Evolutionary conservation across 257 asterid genomes (phyloP).

Genomic region (Ballota nigra): DNA sequence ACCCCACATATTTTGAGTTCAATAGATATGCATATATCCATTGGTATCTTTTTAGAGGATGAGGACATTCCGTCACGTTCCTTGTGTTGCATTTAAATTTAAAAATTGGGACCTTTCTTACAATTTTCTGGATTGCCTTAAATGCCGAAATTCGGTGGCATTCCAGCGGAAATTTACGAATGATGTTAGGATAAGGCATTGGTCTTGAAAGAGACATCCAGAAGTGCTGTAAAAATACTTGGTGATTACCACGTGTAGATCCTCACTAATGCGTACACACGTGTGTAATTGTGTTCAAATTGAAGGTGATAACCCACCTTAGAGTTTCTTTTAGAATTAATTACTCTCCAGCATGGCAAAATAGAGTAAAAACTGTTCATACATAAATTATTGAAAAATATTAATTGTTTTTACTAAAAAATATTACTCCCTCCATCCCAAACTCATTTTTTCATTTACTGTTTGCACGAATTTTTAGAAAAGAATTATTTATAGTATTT

Average conservation of each 20-base stretch:
- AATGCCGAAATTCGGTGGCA: conserved; percentile 4
- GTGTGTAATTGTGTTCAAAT: background rate
- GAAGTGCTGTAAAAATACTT: background rate
- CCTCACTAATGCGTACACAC: background rate
- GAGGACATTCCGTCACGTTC: conserved; percentile 16
- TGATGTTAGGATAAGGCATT: conserved; percentile 20
- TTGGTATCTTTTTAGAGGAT: conserved; percentile 8
- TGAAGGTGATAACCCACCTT: background rate
- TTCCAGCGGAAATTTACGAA: background rate
- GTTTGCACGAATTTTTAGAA: too few species aligned
- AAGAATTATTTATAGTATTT: too few species aligned
- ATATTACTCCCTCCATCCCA: too few species aligned
- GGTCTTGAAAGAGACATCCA: background rate
- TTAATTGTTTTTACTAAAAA: too few species aligned
- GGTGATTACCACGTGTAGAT: background rate
- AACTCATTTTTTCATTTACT: too few species aligned
- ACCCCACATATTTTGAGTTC: conserved; percentile 4
- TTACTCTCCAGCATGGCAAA: too few species aligned
- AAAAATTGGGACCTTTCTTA: background rate
- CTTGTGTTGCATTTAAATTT: conserved; percentile 2
- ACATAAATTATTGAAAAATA: too few species aligned
- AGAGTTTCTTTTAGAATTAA: too few species aligned
- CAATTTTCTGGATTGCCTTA: background rate
- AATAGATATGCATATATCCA: conserved; percentile 8
- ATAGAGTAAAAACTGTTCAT: too few species aligned